Evolutionary conservation across 306 rosid genomes (phyloP).

Genomic region (Quercus parvula): DNA sequence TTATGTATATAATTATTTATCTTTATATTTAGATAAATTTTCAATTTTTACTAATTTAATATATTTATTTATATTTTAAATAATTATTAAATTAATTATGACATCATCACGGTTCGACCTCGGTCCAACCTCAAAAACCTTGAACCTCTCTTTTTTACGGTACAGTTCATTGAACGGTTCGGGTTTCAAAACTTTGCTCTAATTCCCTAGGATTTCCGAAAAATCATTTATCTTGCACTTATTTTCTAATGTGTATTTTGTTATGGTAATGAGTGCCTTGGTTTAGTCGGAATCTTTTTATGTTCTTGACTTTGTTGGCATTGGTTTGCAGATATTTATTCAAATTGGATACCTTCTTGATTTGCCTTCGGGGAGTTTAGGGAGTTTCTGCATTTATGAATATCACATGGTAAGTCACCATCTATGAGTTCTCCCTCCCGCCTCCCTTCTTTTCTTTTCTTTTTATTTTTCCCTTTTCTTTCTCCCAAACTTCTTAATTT

Average conservation of each 20-base stretch:
- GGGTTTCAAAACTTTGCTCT: background rate
- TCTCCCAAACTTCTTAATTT: background rate
- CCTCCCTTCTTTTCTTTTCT: too few species aligned
- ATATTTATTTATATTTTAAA: too few species aligned
- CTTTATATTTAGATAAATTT: too few species aligned
- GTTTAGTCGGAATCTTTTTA: conserved; percentile 8
- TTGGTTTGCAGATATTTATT: conserved; percentile 67
- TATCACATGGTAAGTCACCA: conserved; percentile 78
- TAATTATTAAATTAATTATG: too few species aligned
- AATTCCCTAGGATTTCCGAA: background rate
- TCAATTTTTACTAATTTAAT: too few species aligned
- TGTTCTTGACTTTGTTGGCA: conserved; percentile 27
- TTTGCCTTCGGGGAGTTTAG: conserved; percentile 95
- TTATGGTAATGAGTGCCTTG: background rate
- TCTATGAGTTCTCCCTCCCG: background rate
- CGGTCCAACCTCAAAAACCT: too few species aligned
- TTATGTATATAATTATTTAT: too few species aligned
- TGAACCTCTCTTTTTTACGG: too few species aligned
- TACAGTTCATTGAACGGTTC: too few species aligned
- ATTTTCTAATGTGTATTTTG: background rate
- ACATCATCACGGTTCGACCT: too few species aligned
- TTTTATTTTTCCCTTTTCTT: background rate
- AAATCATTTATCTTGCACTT: background rate
- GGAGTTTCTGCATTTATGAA: conserved; percentile 97
- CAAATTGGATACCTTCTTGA: conserved; percentile 36